Evolutionary conservation across 2,329 filamentous ascomycete genomes (phyloP), one percentile per base, ranked within the genome.

Genomic region (Bipolaris zeicola): DNA sequence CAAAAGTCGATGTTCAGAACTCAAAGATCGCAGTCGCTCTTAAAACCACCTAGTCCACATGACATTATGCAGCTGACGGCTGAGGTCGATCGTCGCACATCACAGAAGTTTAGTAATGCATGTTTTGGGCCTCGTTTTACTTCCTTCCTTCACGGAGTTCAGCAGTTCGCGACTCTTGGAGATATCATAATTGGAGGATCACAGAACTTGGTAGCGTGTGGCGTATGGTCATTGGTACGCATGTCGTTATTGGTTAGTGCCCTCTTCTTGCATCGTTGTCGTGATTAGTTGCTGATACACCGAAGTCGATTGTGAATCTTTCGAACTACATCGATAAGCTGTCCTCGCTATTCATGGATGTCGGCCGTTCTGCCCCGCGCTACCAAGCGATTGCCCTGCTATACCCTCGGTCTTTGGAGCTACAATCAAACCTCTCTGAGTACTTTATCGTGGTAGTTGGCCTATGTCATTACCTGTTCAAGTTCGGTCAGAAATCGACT

Each of bases 221-320:
- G 79, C 11, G 77, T 82, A 0, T 82, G 79, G 80, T 72, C 77
- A 1, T 52, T 79, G 2, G 77, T 81, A 8, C 73, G 79, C 43
- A 73, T 78, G 59, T 73, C 77, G 1, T 66, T 82, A 16, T 56
- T 78, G 41, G 78, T 82, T 34, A 31, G 75, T 72, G 6, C 31
- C 2, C 36, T 38, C n/a, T 36, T 7, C 37, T 47, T 38, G 1
- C 18, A 34, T 54, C 75, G 73, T 55, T 66, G 2, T 60, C 70
- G 3, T 59, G 64, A 1, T 43, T 20, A 18, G 0, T 47, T 3
- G 33, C 52, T 56, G 6, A 53, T n/a, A 7, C 1, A 16, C 3
- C 6, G 4, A 55, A 79, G 78, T 64, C 68, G 3, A 63, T 72
- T 5, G 64, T 70, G 1, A 73, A 68, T 18, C 58, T 71, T 22